A percentile compares a stretch with the other conserved stretches of the same genome.
Evolutionary conservation across 1,284 basidiomycete genomes (phyloP).

Genomic region (Ganoderma meredithae): DNA sequence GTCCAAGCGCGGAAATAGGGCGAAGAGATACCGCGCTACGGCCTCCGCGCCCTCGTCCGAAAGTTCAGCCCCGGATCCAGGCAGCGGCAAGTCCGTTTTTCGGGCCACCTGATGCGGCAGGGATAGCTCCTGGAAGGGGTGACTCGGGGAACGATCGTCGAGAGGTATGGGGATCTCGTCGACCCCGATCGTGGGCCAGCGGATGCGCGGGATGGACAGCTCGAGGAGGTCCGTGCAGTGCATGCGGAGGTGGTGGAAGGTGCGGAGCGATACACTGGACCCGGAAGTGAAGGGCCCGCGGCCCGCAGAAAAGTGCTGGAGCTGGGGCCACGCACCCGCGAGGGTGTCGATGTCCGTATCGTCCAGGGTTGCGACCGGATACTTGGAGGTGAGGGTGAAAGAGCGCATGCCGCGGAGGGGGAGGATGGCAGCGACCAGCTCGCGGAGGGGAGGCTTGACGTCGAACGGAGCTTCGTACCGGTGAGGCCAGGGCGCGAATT

Average conservation of each 20-base stretch:
- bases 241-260: neutral
- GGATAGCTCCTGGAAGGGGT: neutral
- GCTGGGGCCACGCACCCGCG: neutral
- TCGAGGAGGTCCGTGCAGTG: neutral
- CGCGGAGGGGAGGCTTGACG: neutral
- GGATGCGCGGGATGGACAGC: neutral
- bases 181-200: neutral
- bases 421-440: neutral
- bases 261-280: neutral
- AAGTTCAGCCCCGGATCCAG: neutral
- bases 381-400: neutral
- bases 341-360: neutral
- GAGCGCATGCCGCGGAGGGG: neutral
- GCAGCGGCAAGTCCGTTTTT: neutral
- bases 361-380: neutral
- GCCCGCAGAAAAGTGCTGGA: neutral
- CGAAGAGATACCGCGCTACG: neutral
- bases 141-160: neutral
- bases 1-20: conserved; percentile 2
- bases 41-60: conserved; percentile 1
- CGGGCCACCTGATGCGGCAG: neutral
- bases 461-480: neutral
- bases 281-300: neutral
- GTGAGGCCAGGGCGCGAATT: neutral
- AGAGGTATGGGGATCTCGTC: neutral